phyloP scores from a whole-genome alignment of 164 flowering plant species.

The Liquidambar formosana region DNA sequence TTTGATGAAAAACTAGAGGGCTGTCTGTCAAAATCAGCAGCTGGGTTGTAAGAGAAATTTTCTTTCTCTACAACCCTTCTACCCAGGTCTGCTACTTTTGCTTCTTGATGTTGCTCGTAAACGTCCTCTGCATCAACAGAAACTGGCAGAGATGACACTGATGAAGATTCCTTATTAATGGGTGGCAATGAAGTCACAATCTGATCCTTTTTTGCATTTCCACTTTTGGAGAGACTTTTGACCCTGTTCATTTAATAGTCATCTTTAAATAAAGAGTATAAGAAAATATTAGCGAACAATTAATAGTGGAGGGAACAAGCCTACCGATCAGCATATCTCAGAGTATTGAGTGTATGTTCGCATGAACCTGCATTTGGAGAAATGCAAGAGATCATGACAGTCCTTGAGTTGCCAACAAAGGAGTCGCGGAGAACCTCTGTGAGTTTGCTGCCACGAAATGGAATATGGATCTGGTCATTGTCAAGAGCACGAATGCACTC shows the following conservation, averaged over 20 bases:
- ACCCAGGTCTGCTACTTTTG: conserved; percentile 45
- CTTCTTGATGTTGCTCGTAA: conserved; percentile 53
- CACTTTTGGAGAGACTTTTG: conserved; percentile 90
- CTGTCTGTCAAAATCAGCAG: conserved; percentile 46
- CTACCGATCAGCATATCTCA: conserved; percentile 99
- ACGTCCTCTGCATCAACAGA: conserved; percentile 49
- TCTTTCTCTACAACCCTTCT: conserved; percentile 63
- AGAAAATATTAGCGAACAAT: background rate
- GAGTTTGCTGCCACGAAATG: conserved; percentile 99
- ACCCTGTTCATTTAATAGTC: conserved; percentile 53
- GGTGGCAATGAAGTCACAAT: conserved; percentile 37
- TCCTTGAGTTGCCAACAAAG: conserved; percentile 96
- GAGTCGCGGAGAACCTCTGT: conserved; percentile 99
- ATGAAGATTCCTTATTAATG: conserved; percentile 51
- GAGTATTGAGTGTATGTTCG: conserved; percentile 95
- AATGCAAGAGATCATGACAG: conserved; percentile 99
- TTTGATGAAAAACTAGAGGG: conserved; percentile 38
- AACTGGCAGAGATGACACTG: conserved; percentile 42
- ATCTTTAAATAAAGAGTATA: conserved; percentile 6
- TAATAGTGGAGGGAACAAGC: conserved; percentile 7
- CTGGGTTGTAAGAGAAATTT: conserved; percentile 34
- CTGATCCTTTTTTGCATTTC: conserved; percentile 75
- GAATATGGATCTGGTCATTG: conserved; percentile 98
- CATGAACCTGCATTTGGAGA: conserved; percentile 99
- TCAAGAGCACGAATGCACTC: conserved; percentile 99